Conservation (phyloP, 2,329 filamentous ascomycete species). For the Xylariaceae sp. region DNA sequence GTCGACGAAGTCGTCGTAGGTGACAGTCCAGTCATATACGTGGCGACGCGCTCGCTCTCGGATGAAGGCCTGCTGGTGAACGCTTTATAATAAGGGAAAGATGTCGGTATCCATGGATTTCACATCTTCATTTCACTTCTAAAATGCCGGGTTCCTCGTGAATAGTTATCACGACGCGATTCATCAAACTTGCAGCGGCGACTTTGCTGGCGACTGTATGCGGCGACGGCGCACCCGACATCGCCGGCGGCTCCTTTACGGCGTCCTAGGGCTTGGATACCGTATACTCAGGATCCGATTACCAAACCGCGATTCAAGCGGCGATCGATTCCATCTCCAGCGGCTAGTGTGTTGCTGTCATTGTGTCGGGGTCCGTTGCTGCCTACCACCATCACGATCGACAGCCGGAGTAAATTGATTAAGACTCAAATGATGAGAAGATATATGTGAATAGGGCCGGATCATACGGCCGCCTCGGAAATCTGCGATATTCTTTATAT, state of each 20-base stretch:
- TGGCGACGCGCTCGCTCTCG: too few relatives aligned
- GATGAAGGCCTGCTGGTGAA: too few relatives aligned
- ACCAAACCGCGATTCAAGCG: slow-evolving; percentile 50
- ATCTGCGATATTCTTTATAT: background rate
- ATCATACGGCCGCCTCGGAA: background rate
- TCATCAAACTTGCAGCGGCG: background rate
- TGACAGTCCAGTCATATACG: too few relatives aligned
- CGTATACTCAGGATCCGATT: slow-evolving; percentile 52
- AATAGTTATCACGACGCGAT: background rate
- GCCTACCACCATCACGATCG: slow-evolving; percentile 48
- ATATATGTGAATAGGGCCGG: background rate
- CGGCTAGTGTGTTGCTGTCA: slow-evolving; percentile 51
- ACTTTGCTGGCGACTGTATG: slow-evolving; percentile 7
- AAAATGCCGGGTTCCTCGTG: too few relatives aligned
- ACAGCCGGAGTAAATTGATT: too few relatives aligned
- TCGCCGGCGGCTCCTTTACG: slow-evolving; percentile 23
- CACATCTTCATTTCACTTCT: too few relatives aligned
- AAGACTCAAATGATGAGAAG: background rate
- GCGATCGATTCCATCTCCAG: slow-evolving; percentile 49
- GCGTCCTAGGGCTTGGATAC: slow-evolving; percentile 36
- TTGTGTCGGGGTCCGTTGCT: slow-evolving; percentile 53
- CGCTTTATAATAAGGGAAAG: too few relatives aligned
- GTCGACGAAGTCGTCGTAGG: too few relatives aligned
- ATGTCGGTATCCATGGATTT: too few relatives aligned
- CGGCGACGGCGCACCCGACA: slow-evolving; percentile 25